Base-by-base conservation (phyloP, 306 rosid genomes). In the Dryas drummondii region DNA sequence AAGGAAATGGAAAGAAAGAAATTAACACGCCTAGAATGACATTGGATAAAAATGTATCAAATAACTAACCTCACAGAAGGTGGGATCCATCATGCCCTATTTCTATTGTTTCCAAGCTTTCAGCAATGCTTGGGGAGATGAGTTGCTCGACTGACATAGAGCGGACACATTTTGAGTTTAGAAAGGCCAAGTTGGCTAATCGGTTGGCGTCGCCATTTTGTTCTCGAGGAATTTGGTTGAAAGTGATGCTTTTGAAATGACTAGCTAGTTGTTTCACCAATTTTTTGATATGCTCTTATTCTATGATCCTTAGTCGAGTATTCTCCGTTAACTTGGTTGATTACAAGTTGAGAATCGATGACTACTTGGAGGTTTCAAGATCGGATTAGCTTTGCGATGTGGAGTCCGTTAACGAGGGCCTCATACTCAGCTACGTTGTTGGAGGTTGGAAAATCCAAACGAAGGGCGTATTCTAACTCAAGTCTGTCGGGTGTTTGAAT, bases 171-270 rank as follows among this genome's bases (percentile, higher is more conserved):
- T 22, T 22, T 22, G 22, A 22, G 22, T 22, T 22, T 0, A 10
- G 1, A 12, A 0, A 32, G 3, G 19, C 10, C 0, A 1, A 2
- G 0, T 8, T 2, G 0, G 5, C 19, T 1, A 60, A 7, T 0
- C 9, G 11, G 2, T 60, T 2, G 1, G 10, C 5, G 3, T 2
- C 1, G 4, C 0, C 19, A 3, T 32, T 60, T 1, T 2, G 5
- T 0, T 60, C 5, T 3, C 1, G 12, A 2, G 11, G 66, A 12
- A 60, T 6, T 37, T 3, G 19, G 4, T 27, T 37, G 0, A 32
- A 10, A 1, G 26, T 0, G 0, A 60, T 10, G 4, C 2, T 5
- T 1, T 60, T 16, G 5, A 60, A 60, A 1, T 1, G 0, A 0
- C 1, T 27, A 0, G 0, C 17, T 1, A 60, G 0, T 2, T 40